phyloP scores from a whole-genome alignment of 805 yeast genomes.

The Wickerhamiella vanderwaltii region DNA sequence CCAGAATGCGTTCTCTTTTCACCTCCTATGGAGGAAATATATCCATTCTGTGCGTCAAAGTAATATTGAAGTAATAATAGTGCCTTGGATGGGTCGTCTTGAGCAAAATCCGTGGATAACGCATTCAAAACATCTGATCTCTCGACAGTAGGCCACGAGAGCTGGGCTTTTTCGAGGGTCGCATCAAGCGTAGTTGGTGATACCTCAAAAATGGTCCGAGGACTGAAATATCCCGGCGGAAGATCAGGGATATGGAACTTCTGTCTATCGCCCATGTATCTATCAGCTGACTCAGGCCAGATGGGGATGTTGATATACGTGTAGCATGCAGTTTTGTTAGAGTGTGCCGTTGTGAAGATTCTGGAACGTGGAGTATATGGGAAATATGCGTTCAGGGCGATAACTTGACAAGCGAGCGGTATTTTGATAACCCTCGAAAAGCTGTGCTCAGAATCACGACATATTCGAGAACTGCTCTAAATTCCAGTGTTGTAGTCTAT shows the following conservation, averaged over 20 bases:
- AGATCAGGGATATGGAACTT: conserved; percentile 10
- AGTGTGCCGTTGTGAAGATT: no score
- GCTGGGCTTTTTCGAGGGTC: conserved; percentile 4
- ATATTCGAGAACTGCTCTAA: no score
- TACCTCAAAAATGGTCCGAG: not conserved
- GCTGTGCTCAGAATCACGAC: no score
- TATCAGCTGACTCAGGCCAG: no score
- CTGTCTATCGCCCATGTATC: conserved; percentile 5
- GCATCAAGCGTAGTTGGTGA: conserved; percentile 1
- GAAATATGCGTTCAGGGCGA: no score
- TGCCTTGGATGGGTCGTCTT: conserved; percentile 25
- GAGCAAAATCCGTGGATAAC: conserved; percentile 23
- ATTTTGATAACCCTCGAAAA: no score
- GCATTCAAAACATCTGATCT: conserved; percentile 14
- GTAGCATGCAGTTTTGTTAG: no score
- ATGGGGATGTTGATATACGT: no score
- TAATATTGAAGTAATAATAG: conserved; percentile 23
- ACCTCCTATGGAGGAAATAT: conserved; percentile 17
- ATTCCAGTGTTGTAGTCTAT: no score
- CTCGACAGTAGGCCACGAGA: conserved; percentile 6
- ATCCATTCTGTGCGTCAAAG: conserved; percentile 24
- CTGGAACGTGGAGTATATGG: no score
- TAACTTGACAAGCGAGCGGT: no score
- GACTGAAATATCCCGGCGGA: conserved; percentile 1
- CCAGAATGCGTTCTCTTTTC: conserved; percentile 4